Base-by-base conservation (phyloP, 805 yeast species). In the Saccharomycopsis fodiens region DNA sequence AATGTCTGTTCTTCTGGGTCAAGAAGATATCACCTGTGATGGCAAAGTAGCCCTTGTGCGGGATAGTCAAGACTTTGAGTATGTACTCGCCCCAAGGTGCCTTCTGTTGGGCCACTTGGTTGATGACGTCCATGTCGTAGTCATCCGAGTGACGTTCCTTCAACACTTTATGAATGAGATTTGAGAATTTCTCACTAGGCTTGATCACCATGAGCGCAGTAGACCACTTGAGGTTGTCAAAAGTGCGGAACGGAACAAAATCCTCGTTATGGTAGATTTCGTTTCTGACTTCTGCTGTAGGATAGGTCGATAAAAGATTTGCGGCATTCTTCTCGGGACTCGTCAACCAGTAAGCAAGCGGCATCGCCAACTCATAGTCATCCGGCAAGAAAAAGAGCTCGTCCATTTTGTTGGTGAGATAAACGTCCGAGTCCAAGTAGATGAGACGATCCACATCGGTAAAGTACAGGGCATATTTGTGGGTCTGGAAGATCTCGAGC, bases 361-460 rank as follows among this genome's bases (percentile, higher is more conserved):
- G 73, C 34, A 70, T 64, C 0, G 78, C 74, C 42, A 76, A 56
- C 44, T 66, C 61, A 38, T 68, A 46, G n/a, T 50, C 66, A 1
- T 67, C 68, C 7, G 79, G 79, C 2, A 73, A 34, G 48, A 73
- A 69, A 52, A 76, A 74, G 35, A 75, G 55, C 48, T 75, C 79
- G 58, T 76, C 81, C 54, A 77, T 47, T 35, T 67, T 58, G 7
- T 57, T 51, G 12, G 77, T 53, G 52, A 67, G 59, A 5, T 58
- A 47, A 2, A 79, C 69, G 60, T 79, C 85, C 7, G 79, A 68
- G 57, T 80, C 86, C 54, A 80, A 58, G 56, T 70, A 78, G 12
- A 80, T 67, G 15, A 80, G 56, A 39, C 82, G 59, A 21, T 76
- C 74, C 4, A 30, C 16, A 6, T 21, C 25, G n/a, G n/a, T 25